Conservation (phyloP, 2,329 filamentous ascomycete genomes). For the Penicillium sp. region DNA sequence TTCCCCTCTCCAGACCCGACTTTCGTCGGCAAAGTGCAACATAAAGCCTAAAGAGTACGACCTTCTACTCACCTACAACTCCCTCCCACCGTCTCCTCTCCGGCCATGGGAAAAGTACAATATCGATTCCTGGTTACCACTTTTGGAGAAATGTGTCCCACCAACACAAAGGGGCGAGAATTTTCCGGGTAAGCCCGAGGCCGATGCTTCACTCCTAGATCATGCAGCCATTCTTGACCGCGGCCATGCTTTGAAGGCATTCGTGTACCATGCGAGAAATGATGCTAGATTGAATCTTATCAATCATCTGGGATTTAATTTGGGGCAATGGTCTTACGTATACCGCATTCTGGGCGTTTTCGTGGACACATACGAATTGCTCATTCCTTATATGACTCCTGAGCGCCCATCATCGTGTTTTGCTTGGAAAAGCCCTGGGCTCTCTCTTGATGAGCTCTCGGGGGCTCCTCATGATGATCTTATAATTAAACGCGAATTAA, state of each 20-base stretch:
- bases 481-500: background rate
- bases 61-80: slow-evolving; percentile 21
- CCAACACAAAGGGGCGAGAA: background rate
- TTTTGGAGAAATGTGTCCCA: slow-evolving; percentile 37
- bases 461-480: background rate
- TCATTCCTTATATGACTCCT: slow-evolving; percentile 18
- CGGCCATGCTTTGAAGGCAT: slow-evolving; percentile 31
- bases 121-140: slow-evolving; percentile 34
- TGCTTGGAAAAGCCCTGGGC: slow-evolving; percentile 15
- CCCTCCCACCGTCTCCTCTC: slow-evolving; percentile 12
- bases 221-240: slow-evolving; percentile 22
- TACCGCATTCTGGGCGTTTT: slow-evolving; percentile 39
- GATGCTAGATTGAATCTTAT: slow-evolving; percentile 37
- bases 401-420: slow-evolving; percentile 6
- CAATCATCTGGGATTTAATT: slow-evolving; percentile 39
- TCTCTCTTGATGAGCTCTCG: slow-evolving; percentile 34
- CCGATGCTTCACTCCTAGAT: slow-evolving; percentile 6
- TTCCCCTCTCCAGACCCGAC: slow-evolving; percentile 7
- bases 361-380: slow-evolving; percentile 37
- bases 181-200: background rate
- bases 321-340: slow-evolving; percentile 43
- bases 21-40: slow-evolving; percentile 8
- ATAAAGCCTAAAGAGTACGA: slow-evolving; percentile 20
- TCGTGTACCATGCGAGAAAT: slow-evolving; percentile 30
- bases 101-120: slow-evolving; percentile 20